These are phyloP conservation scores for Ceratocystis harringtonii DNA, from an alignment of 2,329 filamentous ascomycete genomes.

Conservation along the genomic window DNA sequence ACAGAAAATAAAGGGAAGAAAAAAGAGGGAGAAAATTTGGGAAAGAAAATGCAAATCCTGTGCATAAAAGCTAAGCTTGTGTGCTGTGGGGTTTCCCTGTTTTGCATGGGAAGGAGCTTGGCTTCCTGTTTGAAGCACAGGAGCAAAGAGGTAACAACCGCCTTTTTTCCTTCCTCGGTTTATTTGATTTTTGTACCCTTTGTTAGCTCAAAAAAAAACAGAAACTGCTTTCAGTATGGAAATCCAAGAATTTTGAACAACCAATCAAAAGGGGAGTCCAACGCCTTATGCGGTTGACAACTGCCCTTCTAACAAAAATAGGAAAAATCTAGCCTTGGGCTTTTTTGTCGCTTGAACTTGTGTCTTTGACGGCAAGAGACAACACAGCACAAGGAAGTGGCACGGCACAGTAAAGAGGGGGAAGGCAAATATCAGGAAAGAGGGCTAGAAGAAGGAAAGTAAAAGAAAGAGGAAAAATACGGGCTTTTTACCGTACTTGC, in stretches of 20 bases:
- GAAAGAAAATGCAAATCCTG: constrained; percentile 2
- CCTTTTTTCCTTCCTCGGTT: not conserved
- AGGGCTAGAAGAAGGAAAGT: not conserved
- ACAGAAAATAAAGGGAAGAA: constrained; percentile 6
- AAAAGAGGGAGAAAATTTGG: not conserved
- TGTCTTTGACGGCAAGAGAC: too few relatives aligned
- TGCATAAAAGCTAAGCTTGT: constrained; percentile 6
- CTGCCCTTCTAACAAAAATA: too few relatives aligned
- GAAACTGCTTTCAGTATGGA: not conserved
- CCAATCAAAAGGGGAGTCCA: not conserved
- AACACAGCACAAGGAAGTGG: not conserved
- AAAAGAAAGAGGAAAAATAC: not conserved
- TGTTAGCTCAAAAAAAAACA: not conserved
- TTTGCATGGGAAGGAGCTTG: not conserved
- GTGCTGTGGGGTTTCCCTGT: not conserved
- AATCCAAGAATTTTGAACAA: not conserved
- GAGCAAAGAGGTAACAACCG: not conserved
- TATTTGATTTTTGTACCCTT: not conserved
- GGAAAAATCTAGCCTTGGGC: too few relatives aligned
- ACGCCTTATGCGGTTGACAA: too few relatives aligned
- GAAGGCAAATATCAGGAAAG: not conserved
- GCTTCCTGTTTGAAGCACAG: constrained; percentile 1
- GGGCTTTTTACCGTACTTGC: not conserved
- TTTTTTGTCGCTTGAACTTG: too few relatives aligned
- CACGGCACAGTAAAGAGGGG: not conserved